Evolutionary conservation across 306 rosid species (phyloP).

Genomic region (Elaeagnus macrophylla): DNA sequence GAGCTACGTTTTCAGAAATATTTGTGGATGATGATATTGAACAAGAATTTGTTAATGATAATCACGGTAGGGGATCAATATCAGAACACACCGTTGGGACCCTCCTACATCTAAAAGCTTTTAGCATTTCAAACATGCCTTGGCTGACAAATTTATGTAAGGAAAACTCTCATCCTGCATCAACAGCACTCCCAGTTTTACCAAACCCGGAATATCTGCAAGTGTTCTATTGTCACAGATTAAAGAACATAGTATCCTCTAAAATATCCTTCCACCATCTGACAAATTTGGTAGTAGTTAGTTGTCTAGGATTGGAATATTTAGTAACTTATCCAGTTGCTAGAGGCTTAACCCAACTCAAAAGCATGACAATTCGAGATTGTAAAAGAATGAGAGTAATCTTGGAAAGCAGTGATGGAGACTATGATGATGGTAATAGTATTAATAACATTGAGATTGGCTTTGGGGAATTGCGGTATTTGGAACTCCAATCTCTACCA

Average conservation of each 20-base stretch:
- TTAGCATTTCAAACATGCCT: accelerated
- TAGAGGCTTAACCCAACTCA: neutral
- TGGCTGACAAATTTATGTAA: neutral
- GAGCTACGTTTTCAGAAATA: too few species aligned
- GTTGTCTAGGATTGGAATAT: neutral
- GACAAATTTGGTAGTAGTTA: neutral
- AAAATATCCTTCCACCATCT: neutral
- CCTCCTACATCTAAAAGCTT: neutral
- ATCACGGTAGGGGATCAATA: too few species aligned
- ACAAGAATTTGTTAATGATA: too few species aligned
- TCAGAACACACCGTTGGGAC: too few species aligned
- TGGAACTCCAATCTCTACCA: neutral
- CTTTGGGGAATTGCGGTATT: neutral
- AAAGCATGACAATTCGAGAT: neutral
- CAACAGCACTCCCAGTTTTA: neutral
- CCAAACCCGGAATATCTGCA: neutral
- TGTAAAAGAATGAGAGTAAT: neutral
- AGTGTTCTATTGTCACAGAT: accelerated
- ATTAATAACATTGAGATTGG: neutral
- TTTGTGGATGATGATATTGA: too few species aligned
- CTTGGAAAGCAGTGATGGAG: neutral
- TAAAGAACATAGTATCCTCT: neutral
- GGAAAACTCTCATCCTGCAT: neutral
- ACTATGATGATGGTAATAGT: neutral
- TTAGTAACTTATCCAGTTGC: neutral